These are phyloP conservation scores for Myxozyma udenii DNA, from an alignment of 805 yeast species.

Conservation along the genomic window DNA sequence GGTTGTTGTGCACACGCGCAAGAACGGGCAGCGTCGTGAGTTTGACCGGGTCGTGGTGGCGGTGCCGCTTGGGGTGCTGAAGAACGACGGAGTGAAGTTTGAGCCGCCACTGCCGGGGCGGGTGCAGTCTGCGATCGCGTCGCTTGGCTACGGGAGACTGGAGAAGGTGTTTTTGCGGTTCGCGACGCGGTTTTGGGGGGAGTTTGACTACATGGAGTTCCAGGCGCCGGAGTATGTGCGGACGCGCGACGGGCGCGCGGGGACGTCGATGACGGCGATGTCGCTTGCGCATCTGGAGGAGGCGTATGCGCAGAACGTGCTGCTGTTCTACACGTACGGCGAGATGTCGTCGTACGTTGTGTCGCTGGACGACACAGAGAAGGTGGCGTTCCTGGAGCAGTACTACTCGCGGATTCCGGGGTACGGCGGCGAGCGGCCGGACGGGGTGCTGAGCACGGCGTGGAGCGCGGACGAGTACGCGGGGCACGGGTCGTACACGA, in stretches of 20 bases:
- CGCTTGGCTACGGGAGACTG: slow-evolving; percentile 34
- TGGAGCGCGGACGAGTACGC: slow-evolving; percentile 36
- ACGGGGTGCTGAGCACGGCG: slow-evolving; percentile 25
- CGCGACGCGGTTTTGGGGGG: not conserved
- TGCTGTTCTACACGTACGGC: slow-evolving; percentile 32
- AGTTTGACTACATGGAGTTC: slow-evolving; percentile 34
- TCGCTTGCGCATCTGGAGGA: slow-evolving; percentile 22
- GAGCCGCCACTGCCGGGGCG: slow-evolving; percentile 31
- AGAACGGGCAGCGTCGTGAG: no score
- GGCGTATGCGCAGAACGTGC: slow-evolving; percentile 28
- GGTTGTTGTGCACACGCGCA: not conserved
- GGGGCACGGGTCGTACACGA: slow-evolving; percentile 37
- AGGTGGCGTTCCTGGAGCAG: slow-evolving; percentile 32
- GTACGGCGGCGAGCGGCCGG: slow-evolving; percentile 14
- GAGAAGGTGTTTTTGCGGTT: slow-evolving; percentile 30
- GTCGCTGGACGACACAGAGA: slow-evolving; percentile 25
- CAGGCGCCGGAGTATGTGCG: slow-evolving; percentile 17
- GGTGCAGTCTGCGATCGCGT: slow-evolving; percentile 25
- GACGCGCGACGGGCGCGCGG: slow-evolving; percentile 5
- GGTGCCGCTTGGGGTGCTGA: slow-evolving; percentile 36
- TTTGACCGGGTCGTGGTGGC: slow-evolving; percentile 36
- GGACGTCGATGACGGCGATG: slow-evolving; percentile 15
- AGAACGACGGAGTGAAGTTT: slow-evolving; percentile 30
- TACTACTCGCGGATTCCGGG: slow-evolving; percentile 24
- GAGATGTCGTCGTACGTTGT: slow-evolving; percentile 28